Evolutionary conservation across 345 rosid species (phyloP), one percentile per base, ranked within the genome.

Genomic region (Citropsis articulata): DNA sequence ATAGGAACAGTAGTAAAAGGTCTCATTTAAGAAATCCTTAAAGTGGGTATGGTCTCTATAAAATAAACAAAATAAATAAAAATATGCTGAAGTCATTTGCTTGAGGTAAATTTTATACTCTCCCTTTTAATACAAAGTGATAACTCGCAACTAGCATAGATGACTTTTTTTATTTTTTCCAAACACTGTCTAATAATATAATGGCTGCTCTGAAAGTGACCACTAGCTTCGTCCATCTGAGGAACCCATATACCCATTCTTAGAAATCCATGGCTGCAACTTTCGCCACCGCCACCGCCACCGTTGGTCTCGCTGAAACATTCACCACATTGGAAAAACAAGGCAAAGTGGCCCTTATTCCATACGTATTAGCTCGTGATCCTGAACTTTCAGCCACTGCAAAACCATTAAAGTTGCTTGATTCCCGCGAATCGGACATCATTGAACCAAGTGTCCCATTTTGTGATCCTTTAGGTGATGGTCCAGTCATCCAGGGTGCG

Each of bases 401-500:
- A 1, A 87, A 91, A 80, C 94, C 98, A 79, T 83, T 90, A 65
- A 91, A 92, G 85, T 83, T 96, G 81, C 91, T 91, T 66, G 92
- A 92, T 57, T 81, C 91, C 1, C 90, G 97, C 77, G 93, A 98
- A 30, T 90, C 84, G 0, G 97, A 96, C 85, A 91, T 94, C 14
- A 96, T 92, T 83, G 95, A 94, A 78, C 85, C 88, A 35, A 98
- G 98, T 76, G 90, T 96, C 50, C 91, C 97, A 0, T 96, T 91
- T 82, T 96, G 98, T 73, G 98, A 94, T 86, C 95, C 99, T 56
- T 72, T 92, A 60, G 98, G 94, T 28, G 98, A 96, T 85, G 98
- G 95, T 81, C 98, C 92, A 14, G 92, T 94, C 68, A 94, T 96
- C 62, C 99, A 95, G 99, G 99, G 98, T 68, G 98, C 98, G 36